Evolutionary conservation across 1,139 yeast species (phyloP).

Genomic region (Petasospora fabianii): DNA sequence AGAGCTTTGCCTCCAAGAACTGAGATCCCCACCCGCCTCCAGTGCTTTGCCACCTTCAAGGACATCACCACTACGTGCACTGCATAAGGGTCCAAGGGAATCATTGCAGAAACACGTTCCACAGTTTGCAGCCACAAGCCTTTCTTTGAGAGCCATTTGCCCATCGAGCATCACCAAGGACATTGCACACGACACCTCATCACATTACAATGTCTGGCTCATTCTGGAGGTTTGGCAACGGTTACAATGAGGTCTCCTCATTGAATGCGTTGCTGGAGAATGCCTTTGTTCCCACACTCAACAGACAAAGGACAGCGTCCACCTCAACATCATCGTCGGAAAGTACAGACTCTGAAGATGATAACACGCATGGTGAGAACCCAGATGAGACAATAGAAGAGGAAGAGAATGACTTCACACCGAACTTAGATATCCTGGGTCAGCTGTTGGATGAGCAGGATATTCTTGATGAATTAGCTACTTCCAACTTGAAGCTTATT

Average conservation of each 20-base stretch:
- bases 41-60: too few species aligned
- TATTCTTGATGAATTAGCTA: slow-evolving; percentile 74
- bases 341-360: slow-evolving; percentile 24
- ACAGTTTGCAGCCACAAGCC: too few species aligned
- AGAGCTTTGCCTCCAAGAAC: too few species aligned
- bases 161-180: too few species aligned
- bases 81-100: too few species aligned
- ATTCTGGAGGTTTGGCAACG: slow-evolving; percentile 90
- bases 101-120: too few species aligned
- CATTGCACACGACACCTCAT: slow-evolving; percentile 2
- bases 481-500: slow-evolving; percentile 77
- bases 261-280: slow-evolving; percentile 62
- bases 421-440: slow-evolving; percentile 44
- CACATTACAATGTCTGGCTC: slow-evolving; percentile 59
- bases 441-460: slow-evolving; percentile 85
- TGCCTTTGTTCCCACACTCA: slow-evolving; percentile 40
- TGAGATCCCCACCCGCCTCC: too few species aligned
- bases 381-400: slow-evolving; percentile 26
- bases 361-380: slow-evolving; percentile 9
- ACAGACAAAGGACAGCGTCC: slow-evolving; percentile 21
- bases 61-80: too few species aligned
- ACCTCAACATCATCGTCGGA: slow-evolving; percentile 21
- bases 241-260: slow-evolving; percentile 71
- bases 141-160: too few species aligned
- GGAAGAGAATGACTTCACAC: slow-evolving; percentile 23